Percentiles rank a stretch among this genome's conserved stretches.
phyloP scores from a whole-genome alignment of 306 rosid genomes.

The Medicago ruthenica region DNA sequence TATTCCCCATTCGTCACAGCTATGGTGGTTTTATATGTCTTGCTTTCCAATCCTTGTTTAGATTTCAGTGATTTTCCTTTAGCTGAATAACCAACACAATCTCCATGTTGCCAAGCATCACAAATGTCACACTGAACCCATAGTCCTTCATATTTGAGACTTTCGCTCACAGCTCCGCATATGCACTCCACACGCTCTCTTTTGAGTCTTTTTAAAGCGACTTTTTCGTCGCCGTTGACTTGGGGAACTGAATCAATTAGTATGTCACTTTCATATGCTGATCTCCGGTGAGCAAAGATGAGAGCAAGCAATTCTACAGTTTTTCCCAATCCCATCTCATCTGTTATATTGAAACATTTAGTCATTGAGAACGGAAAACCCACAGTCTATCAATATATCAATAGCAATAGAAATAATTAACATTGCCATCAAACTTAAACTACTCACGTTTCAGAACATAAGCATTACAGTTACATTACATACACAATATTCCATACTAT shows the following conservation, averaged over 20 bases:
- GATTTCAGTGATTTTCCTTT: constrained; percentile 65
- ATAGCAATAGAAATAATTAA: constrained; percentile 1
- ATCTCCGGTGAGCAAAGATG: constrained; percentile 75
- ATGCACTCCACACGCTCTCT: constrained; percentile 87
- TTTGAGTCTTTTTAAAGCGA: constrained; percentile 68
- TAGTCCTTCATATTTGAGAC: constrained; percentile 70
- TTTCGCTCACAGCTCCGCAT: constrained; percentile 93
- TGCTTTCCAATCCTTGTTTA: constrained; percentile 57
- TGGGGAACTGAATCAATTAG: constrained; percentile 46
- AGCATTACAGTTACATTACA: constrained; percentile 1
- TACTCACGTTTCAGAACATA: constrained; percentile 14
- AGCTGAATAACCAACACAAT: constrained; percentile 88
- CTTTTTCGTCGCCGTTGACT: constrained; percentile 44
- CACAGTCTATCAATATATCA: constrained; percentile 26
- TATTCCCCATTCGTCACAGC: constrained; percentile 72
- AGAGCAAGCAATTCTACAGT: constrained; percentile 95
- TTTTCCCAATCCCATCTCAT: constrained; percentile 98
- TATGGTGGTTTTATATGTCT: constrained; percentile 56
- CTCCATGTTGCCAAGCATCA: constrained; percentile 99
- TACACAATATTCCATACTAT: constrained; percentile 3
- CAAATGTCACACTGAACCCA: constrained; percentile 99
- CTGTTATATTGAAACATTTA: constrained; percentile 51
- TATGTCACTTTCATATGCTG: constrained; percentile 57
- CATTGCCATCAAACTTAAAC: not conserved
- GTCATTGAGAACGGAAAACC: constrained; percentile 26